phyloP scores from a whole-genome alignment of 768 basidiomycete species.

The Serendipita sp. region DNA sequence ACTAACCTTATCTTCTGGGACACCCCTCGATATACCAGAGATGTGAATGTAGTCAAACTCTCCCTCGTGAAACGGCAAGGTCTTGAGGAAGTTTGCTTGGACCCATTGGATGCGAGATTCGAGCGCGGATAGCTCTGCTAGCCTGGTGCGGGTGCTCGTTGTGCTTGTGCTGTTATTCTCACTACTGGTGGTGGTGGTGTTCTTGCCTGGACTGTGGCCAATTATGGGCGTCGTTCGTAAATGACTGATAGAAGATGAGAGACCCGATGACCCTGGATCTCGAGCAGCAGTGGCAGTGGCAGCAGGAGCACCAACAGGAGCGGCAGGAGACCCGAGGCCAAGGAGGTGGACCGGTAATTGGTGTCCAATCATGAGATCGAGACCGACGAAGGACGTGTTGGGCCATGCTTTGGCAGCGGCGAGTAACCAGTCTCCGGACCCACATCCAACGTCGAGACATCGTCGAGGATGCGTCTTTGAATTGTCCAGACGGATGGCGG shows the following conservation, averaged over 20 bases:
- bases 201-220: too few species aligned
- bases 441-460: background rate
- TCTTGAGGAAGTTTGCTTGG: background rate
- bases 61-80: background rate
- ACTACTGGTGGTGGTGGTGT: background rate
- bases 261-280: background rate
- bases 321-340: background rate
- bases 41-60: conserved; percentile 2
- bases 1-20: conserved; percentile 1
- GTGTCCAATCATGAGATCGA: conserved; percentile 3
- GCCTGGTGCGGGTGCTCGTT: background rate
- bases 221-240: background rate
- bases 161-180: background rate
- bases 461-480: conserved; percentile 1
- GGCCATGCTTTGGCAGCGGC: background rate
- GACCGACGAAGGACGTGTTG: background rate
- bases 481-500: background rate
- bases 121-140: background rate
- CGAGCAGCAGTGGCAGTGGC: background rate
- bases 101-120: background rate
- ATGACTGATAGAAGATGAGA: background rate
- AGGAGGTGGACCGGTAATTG: background rate
- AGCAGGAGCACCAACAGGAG: background rate
- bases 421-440: background rate
- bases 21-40: background rate